Percentiles rank a stretch among this genome's conserved stretches.
Conservation (phyloP, 1,284 basidiomycete genomes). For the Serendipita sp. region DNA sequence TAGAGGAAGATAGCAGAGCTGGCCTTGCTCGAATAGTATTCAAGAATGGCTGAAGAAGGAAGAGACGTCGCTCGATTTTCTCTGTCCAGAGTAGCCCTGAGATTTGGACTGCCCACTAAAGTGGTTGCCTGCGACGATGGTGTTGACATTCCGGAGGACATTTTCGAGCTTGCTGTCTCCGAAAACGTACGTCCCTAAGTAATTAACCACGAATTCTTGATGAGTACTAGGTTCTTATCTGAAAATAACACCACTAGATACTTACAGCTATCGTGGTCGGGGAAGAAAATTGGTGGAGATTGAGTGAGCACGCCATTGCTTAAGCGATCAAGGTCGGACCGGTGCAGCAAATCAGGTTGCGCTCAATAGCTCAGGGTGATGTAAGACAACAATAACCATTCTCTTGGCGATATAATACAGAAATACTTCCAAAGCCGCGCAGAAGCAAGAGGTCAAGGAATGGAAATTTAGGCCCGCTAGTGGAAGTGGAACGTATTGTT, state of each 20-base stretch:
- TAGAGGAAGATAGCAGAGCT: conserved; percentile 64
- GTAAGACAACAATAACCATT: too few relatives aligned
- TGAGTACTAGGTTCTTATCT: not conserved
- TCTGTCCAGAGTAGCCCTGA: conserved; percentile 8
- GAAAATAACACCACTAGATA: not conserved
- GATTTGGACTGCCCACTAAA: conserved; percentile 1
- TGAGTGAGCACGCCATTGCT: not conserved
- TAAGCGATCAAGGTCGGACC: not conserved
- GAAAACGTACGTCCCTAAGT: not conserved
- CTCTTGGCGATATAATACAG: not conserved
- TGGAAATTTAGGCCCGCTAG: conserved; percentile 1
- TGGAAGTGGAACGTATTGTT: conserved; percentile 36
- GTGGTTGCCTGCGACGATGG: conserved; percentile 9
- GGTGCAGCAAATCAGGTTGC: not conserved
- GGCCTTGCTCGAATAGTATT: conserved; percentile 34
- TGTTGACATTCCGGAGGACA: conserved; percentile 7
- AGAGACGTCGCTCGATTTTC: conserved; percentile 3
- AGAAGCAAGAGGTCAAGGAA: conserved; percentile 6
- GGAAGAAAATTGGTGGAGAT: not conserved
- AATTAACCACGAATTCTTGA: too few relatives aligned
- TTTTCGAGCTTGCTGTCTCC: not conserved
- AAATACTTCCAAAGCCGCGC: not conserved
- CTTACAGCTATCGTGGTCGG: conserved; percentile 4
- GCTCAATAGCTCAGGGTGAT: not conserved
- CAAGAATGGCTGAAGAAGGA: conserved; percentile 47